Evolutionary conservation across 345 rosid species (phyloP), one percentile per base, ranked within the genome.

Genomic region (Limnanthes douglasii): DNA sequence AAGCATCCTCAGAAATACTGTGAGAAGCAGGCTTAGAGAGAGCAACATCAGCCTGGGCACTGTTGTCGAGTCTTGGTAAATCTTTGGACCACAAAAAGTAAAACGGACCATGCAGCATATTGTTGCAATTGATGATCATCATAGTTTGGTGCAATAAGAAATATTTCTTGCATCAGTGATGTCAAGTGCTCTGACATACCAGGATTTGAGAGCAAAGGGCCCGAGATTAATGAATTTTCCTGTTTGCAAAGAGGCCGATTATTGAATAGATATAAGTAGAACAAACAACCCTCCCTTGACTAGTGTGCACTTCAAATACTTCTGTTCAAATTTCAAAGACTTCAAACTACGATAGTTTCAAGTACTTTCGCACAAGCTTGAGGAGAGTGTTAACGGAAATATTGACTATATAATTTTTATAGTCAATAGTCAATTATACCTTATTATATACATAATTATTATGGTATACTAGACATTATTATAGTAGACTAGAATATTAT

Each of bases 101-200:
- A 71, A 49, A 76, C 55, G 18, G 83, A 74, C 97, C 97, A 88
- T 12, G 95, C 73, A 23, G 95, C 93, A 60, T 65, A 71, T 19
- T 70, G 75, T 57, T 73, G 78, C 55, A 69, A 56, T 56, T 60
- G 79, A 47, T 45, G 68, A 52, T 88, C 79, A 39, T 69, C 70
- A 29, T 82, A 67, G 47, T 64, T 62, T 68, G 75, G 93, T 0
- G 90, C 95, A 27, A 69, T 54, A 36, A 78, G 86, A 63, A 81
- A 88, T 45, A 82, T 65, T 37, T 82, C 93, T 68, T 76, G 97
- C 39, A 82, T 48, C 67, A 73, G 33, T 36, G 83, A 50, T 12
- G 70, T 73, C 62, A 78, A 31, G 18, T 31, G 34, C 45, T 72
- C 68, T 42, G 68, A 79, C 24, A 63, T 73, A 50, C 45, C 47